These are phyloP conservation scores for Aphanomyces stellatus DNA, from an alignment of 352 stramenopile species.

Conservation along the genomic window DNA sequence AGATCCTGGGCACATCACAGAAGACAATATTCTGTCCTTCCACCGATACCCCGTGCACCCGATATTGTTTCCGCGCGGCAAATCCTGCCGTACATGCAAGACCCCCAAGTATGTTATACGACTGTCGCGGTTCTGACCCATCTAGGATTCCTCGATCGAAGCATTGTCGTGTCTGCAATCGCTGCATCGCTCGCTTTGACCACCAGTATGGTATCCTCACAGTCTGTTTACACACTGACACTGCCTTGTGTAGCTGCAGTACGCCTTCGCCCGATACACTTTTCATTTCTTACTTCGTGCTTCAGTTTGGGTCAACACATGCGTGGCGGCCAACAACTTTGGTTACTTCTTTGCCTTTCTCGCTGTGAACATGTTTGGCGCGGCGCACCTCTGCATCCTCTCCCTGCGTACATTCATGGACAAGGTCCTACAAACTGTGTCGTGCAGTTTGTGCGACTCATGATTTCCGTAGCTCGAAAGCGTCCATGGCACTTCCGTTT, in stretches of 20 bases:
- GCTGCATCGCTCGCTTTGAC: slow-evolving; percentile 83
- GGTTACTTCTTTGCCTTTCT: slow-evolving; percentile 25
- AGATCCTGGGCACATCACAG: slow-evolving; percentile 67
- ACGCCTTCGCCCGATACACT: background rate
- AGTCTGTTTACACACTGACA: background rate
- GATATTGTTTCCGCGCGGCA: slow-evolving; percentile 68
- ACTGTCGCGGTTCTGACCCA: background rate
- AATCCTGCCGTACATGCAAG: slow-evolving; percentile 82
- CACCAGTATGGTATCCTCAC: slow-evolving; percentile 60
- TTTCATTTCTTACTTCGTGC: background rate
- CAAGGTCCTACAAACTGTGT: background rate
- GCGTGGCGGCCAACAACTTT: slow-evolving; percentile 27
- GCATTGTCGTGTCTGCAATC: slow-evolving; percentile 83
- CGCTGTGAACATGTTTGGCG: slow-evolving; percentile 18
- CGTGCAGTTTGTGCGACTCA: background rate
- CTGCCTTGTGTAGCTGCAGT: slow-evolving; percentile 28
- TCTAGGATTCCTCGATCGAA: slow-evolving; percentile 79
- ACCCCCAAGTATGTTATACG: slow-evolving; percentile 53
- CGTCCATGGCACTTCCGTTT: slow-evolving; percentile 21
- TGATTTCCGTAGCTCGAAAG: slow-evolving; percentile 27
- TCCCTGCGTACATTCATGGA: slow-evolving; percentile 24
- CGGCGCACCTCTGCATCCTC: slow-evolving; percentile 20
- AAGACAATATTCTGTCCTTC: slow-evolving; percentile 39
- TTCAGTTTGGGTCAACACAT: slow-evolving; percentile 25
- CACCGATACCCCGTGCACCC: slow-evolving; percentile 64